phyloP scores from a whole-genome alignment of 352 stramenopile species.

The Globisporangium emineosum region DNA sequence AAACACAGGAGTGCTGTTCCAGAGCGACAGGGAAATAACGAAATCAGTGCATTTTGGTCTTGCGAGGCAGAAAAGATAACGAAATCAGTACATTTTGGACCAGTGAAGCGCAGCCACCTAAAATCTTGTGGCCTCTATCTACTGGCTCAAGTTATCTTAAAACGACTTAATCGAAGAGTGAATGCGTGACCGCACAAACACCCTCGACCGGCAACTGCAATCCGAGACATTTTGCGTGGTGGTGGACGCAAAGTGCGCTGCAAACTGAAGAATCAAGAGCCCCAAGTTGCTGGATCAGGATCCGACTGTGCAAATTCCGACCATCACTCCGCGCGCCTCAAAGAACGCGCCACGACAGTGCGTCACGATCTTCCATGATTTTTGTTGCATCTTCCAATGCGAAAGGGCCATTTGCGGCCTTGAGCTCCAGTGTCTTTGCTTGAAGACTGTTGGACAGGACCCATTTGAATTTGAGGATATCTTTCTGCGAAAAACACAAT shows the following conservation, averaged over 20 bases:
- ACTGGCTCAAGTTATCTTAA: not conserved
- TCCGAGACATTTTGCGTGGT: constrained; percentile 9
- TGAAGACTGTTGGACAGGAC: not conserved
- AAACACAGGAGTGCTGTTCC: too few relatives aligned
- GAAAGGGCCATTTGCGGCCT: not conserved
- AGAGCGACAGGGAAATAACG: not conserved
- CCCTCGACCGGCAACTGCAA: constrained; percentile 6
- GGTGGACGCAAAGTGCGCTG: too few relatives aligned
- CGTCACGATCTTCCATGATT: constrained; percentile 15
- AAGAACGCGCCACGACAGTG: constrained; percentile 11
- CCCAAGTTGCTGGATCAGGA: not conserved
- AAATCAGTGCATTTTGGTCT: constrained; percentile 3
- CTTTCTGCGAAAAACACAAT: constrained; percentile 11
- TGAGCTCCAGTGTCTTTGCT: not conserved
- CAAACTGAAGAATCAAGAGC: too few relatives aligned
- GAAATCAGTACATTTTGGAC: too few relatives aligned
- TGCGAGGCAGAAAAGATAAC: too few relatives aligned
- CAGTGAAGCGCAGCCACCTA: too few relatives aligned
- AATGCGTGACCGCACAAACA: not conserved
- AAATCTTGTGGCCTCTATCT: too few relatives aligned
- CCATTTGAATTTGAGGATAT: not conserved
- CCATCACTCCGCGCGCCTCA: constrained; percentile 1
- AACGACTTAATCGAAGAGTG: constrained; percentile 13
- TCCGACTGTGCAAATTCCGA: constrained; percentile 1
- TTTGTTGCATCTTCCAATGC: not conserved